Evolutionary conservation across 129 eudicot species (phyloP).

Genomic region (Kitagawia praeruptora): DNA sequence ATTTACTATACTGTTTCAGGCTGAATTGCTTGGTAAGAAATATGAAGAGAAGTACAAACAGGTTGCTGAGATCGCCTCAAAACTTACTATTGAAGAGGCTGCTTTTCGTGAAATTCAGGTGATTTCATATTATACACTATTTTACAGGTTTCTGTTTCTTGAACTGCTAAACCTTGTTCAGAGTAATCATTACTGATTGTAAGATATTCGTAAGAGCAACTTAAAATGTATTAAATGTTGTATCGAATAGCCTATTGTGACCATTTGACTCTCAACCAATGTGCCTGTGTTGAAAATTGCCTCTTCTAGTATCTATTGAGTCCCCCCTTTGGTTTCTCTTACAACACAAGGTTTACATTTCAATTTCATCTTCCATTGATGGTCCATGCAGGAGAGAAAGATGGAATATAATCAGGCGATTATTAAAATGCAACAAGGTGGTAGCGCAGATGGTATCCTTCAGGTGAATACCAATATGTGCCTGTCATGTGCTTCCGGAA

Average conservation of each 20-base stretch:
- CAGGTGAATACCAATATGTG: constrained; percentile 47
- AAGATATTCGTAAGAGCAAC: not conserved
- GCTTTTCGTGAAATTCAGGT: constrained; percentile 91
- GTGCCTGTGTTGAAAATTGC: not conserved
- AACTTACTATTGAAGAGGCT: constrained; percentile 92
- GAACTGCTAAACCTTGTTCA: constrained; percentile 11
- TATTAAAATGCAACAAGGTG: constrained; percentile 93
- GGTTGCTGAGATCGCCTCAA: constrained; percentile 93
- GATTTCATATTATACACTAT: not conserved
- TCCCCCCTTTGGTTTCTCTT: not conserved
- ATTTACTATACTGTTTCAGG: constrained; percentile 36
- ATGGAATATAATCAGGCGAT: constrained; percentile 88
- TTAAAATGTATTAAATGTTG: not conserved
- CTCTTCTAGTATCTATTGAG: not conserved
- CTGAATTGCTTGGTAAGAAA: constrained; percentile 79
- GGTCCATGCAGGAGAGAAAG: constrained; percentile 64
- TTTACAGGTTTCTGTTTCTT: constrained; percentile 1
- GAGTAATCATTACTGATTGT: not conserved
- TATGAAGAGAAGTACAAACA: constrained; percentile 95
- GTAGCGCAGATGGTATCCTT: constrained; percentile 95
- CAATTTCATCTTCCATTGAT: constrained; percentile 20
- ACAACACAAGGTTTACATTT: not conserved
- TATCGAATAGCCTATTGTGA: not conserved
- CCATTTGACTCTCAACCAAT: not conserved
- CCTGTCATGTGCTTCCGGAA: not conserved